Conservation (phyloP, 148 eudicot genomes). For the Amaranthus hypochondriacus region DNA sequence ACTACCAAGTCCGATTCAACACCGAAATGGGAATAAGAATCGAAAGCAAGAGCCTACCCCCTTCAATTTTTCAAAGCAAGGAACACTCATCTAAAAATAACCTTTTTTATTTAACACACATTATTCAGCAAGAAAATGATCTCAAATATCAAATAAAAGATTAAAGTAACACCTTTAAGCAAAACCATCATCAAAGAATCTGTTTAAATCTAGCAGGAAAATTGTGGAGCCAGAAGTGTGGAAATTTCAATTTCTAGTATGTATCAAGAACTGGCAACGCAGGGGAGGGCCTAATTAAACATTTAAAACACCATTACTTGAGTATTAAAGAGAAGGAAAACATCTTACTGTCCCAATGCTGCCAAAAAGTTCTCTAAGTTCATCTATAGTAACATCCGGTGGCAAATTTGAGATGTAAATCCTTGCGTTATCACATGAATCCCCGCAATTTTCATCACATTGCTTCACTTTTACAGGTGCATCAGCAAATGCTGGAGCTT, state of each 20-base stretch:
- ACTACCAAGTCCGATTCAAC: background rate
- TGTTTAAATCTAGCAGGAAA: background rate
- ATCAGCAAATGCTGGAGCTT: conserved; percentile 51
- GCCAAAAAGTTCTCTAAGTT: conserved; percentile 83
- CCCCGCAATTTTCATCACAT: conserved; percentile 84
- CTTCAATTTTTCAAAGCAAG: background rate
- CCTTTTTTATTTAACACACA: background rate
- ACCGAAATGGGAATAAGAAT: background rate
- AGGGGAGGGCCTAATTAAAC: too few species aligned
- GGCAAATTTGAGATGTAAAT: conserved; percentile 94
- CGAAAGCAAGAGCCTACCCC: background rate
- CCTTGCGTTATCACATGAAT: conserved; percentile 80
- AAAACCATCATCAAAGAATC: background rate
- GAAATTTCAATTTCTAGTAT: background rate
- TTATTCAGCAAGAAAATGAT: background rate
- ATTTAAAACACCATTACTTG: background rate
- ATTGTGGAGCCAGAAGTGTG: background rate
- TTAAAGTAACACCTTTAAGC: background rate
- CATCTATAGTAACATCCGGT: conserved; percentile 76
- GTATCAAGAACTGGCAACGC: background rate
- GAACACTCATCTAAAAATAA: background rate
- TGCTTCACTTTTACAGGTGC: conserved; percentile 74
- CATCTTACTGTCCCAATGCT: conserved; percentile 85
- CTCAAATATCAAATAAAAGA: background rate
- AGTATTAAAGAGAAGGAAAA: background rate